Evolutionary conservation across 176 grass and related monocot genomes (phyloP), one percentile per base, ranked within the genome.

Genomic region (Zizania latifolia): DNA sequence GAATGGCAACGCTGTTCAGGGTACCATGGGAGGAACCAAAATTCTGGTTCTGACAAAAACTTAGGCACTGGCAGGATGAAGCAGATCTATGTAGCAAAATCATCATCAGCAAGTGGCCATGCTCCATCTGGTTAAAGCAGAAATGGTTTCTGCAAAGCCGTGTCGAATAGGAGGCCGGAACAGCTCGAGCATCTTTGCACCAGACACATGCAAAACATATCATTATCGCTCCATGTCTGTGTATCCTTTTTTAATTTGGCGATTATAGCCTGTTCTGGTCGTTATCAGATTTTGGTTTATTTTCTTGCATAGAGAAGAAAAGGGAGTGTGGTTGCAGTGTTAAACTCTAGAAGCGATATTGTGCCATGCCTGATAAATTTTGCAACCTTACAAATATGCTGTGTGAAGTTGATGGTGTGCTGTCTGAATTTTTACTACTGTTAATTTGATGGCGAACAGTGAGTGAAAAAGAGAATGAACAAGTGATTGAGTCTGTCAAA

Each of bases 41-140:
- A 78, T 63, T 72, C 81, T 11, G 76, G 89, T 76, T 71, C 86
- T 4, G 89, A 99, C 67, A 99, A 87, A 58, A 85, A 53, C 77
- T 77, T 83, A 58, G 82, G 89, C 81, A 70, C 84, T 58, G 80
- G 88, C 76, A 99, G 82, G 81, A 82, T 92, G 86, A 99, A 92
- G 87, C 95, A 99, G 80, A 86, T 99, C 72, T 99, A 94, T 73
- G 92, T 99, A 2, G 84, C 89, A 1, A 99, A 99, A 78, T 64
- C 89, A 1, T 88, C 80, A 32, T 40, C 85, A 46, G 62, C 69
- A 70, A 80, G 44, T 70, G 71, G 63, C 36, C 86, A 59, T 38
- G 70, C 70, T 45, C 70, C 75, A 14, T 75, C 75, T 75, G 56
- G 76, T 76, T 88, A 88, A 36, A 68, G 69, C 76, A 46, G n/a